These are phyloP conservation scores for Stachybotrys echinatus DNA, from an alignment of 2,329 filamentous ascomycete genomes.

Conservation along the genomic window DNA sequence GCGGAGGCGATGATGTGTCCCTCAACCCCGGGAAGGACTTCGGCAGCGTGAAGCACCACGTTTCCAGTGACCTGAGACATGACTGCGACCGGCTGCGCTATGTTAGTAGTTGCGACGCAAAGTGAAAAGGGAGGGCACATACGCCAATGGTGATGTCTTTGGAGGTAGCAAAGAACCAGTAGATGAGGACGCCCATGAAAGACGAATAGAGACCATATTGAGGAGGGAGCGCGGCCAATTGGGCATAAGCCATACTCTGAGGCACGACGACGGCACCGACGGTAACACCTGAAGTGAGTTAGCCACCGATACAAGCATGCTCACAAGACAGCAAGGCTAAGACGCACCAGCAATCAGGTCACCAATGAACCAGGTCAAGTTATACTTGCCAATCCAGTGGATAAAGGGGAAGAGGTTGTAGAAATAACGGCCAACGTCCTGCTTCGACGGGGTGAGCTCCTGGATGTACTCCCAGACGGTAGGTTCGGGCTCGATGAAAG, in stretches of 20 bases:
- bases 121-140: slow-evolving; percentile 26
- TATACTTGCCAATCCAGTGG: slow-evolving; percentile 46
- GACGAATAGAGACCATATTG: slow-evolving; percentile 61
- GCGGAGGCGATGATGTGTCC: slow-evolving; percentile 41
- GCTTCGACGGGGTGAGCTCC: slow-evolving; percentile 28
- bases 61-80: slow-evolving; percentile 49
- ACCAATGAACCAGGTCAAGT: slow-evolving; percentile 39
- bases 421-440: slow-evolving; percentile 26
- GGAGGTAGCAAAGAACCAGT: slow-evolving; percentile 97
- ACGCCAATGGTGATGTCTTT: slow-evolving; percentile 85
- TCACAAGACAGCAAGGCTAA: background rate
- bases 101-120: slow-evolving; percentile 12
- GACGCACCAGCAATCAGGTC: slow-evolving; percentile 38
- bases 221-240: slow-evolving; percentile 39
- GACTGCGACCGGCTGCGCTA: slow-evolving; percentile 43
- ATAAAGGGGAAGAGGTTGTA: slow-evolving; percentile 42
- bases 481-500: slow-evolving; percentile 34
- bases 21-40: slow-evolving; percentile 29
- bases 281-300: slow-evolving; percentile 28
- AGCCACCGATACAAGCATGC: slow-evolving; percentile 9
- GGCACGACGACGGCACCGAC: slow-evolving; percentile 51
- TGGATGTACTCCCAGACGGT: slow-evolving; percentile 35
- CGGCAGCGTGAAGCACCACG: slow-evolving; percentile 35
- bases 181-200: slow-evolving; percentile 91
- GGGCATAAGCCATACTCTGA: slow-evolving; percentile 49